These are phyloP conservation scores for Anthracocystis panici-leucophaei DNA, from an alignment of 1,284 basidiomycete species.

Conservation along the genomic window DNA sequence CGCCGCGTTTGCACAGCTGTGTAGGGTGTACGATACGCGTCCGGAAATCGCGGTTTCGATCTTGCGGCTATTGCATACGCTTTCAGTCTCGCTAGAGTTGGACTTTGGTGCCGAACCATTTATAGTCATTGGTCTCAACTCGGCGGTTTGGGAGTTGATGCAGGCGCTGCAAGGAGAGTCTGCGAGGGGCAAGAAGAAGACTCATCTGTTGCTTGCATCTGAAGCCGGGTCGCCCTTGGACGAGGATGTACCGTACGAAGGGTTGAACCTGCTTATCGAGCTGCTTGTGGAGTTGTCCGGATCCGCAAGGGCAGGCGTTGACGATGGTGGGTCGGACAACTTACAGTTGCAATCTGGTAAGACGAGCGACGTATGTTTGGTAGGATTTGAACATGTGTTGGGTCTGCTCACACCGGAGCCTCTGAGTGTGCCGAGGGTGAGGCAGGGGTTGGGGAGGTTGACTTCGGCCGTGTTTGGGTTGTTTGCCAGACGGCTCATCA, in stretches of 20 bases:
- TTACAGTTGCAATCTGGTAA: constrained; percentile 19
- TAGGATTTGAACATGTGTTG: constrained; percentile 50
- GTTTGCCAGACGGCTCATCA: constrained; percentile 35
- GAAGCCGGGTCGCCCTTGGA: constrained; percentile 46
- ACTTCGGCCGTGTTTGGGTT: constrained; percentile 28
- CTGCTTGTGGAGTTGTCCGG: constrained; percentile 43
- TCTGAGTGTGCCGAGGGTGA: constrained; percentile 37
- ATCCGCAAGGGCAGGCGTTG: constrained; percentile 33
- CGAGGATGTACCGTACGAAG: constrained; percentile 59
- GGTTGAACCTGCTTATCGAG: constrained; percentile 48
- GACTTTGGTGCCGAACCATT: constrained; percentile 47
- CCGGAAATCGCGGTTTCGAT: constrained; percentile 45
- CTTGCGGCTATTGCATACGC: constrained; percentile 41
- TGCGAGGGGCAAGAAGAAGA: constrained; percentile 31
- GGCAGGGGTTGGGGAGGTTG: constrained; percentile 40
- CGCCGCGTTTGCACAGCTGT: constrained; percentile 44
- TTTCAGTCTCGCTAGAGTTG: constrained; percentile 40
- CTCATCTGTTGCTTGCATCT: constrained; percentile 28
- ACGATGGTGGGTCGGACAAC: constrained; percentile 34
- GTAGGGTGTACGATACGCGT: constrained; percentile 43
- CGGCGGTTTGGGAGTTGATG: constrained; percentile 39
- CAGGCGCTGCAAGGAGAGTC: constrained; percentile 33
- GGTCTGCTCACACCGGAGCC: constrained; percentile 34
- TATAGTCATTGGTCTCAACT: constrained; percentile 41
- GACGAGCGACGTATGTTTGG: constrained; percentile 52